A percentile compares a stretch with the other conserved stretches of the same genome.
phyloP scores from a whole-genome alignment of 768 basidiomycete species.

The Rhizopogon vesiculosus region DNA sequence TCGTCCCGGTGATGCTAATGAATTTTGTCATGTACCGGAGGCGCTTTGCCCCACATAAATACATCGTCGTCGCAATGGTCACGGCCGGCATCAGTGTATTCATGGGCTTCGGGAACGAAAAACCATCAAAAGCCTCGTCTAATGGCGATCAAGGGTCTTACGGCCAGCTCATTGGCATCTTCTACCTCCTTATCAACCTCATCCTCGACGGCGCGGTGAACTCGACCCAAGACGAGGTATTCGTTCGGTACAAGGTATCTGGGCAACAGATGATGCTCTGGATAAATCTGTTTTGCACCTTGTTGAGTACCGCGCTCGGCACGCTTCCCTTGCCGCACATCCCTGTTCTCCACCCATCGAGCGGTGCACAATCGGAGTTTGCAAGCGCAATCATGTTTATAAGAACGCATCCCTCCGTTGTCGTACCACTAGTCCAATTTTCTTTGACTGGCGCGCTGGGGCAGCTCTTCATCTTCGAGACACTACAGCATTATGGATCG shows the following conservation, averaged over 20 bases:
- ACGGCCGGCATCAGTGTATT: slow-evolving; percentile 89
- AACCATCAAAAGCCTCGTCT: slow-evolving; percentile 30
- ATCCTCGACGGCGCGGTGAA: slow-evolving; percentile 90
- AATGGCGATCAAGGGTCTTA: slow-evolving; percentile 39
- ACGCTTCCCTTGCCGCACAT: slow-evolving; percentile 76
- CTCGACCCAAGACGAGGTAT: slow-evolving; percentile 96
- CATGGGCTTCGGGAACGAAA: slow-evolving; percentile 80
- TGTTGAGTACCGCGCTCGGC: slow-evolving; percentile 64
- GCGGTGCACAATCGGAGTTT: slow-evolving; percentile 58
- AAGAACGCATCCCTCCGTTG: slow-evolving; percentile 66
- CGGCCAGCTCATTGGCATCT: slow-evolving; percentile 64
- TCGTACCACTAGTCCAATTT: slow-evolving; percentile 75
- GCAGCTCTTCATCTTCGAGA: slow-evolving; percentile 97
- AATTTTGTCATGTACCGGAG: slow-evolving; percentile 94
- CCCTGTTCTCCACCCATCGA: slow-evolving; percentile 73
- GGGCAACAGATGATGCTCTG: slow-evolving; percentile 99
- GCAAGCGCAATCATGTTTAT: slow-evolving; percentile 70
- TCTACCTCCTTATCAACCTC: slow-evolving; percentile 81
- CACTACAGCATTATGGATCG: slow-evolving; percentile 85
- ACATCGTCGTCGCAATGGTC: slow-evolving; percentile 91
- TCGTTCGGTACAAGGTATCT: slow-evolving; percentile 63
- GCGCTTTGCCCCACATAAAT: slow-evolving; percentile 90
- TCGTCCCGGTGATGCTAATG: slow-evolving; percentile 98
- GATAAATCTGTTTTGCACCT: slow-evolving; percentile 86
- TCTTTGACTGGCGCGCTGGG: slow-evolving; percentile 90